Evolutionary conservation across 768 basidiomycete species (phyloP), one percentile per base, ranked within the genome.

Genomic region (Amylocystis lapponica): DNA sequence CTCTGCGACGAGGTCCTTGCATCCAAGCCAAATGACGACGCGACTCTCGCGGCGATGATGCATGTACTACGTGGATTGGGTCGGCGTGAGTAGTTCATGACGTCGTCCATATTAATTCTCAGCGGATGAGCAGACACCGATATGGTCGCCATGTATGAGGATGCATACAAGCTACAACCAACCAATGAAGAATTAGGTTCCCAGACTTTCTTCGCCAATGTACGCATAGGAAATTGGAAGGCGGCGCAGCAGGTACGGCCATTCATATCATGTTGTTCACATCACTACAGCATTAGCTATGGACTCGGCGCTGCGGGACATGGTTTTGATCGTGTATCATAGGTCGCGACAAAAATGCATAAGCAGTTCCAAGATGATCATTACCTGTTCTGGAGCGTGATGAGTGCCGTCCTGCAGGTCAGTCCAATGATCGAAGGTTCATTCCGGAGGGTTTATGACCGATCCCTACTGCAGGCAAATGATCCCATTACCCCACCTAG

Each of bases 151-250:
- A 88, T 92, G 83, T 91, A 85, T 55, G 90, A 91, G 48, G 81
- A 87, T 37, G 89, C 89, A 2, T 90, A 76, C 68, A 89, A 84
- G 62, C 79, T 82, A 48, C 79, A 86, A 46, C 89, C 89, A 16
- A 54, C 63, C 4, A 90, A 88, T 55, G 90, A 92, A 58, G 89
- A 92, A 48, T 77, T 90, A 8, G 89, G 83, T 17, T 74, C 75
- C 19, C 88, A 92, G 59, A 82, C 85, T 0, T 92, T 92, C 68
- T 86, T 89, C 58, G 87, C 89, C 16, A 86, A 90, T 56, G 78
- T 84, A 26, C 78, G 86, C 47, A 78, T 83, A 25, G 75, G 74
- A 13, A 81, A 86, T 51, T 92, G 90, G 90, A 92, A 90, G 61
- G 75, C 81, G 34, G 87, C 86, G 19, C 90, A 92, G 60, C 82